phyloP scores from a whole-genome alignment of 306 rosid species.

The Medicago lupulina region DNA sequence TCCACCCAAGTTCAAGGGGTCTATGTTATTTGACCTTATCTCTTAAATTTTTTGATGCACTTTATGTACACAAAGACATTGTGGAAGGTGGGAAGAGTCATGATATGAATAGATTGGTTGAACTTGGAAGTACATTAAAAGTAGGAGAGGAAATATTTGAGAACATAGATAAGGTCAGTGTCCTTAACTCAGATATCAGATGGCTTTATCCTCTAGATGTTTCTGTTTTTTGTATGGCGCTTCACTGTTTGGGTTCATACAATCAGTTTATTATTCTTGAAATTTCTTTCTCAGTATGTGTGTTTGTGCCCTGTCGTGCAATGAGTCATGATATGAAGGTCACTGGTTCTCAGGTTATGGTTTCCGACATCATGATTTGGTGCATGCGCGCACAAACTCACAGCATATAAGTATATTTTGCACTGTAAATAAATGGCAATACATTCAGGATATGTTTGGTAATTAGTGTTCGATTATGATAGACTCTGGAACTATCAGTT shows the following conservation, averaged over 20 bases:
- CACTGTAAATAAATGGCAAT: conserved; percentile 2
- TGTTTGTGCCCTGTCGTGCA: conserved; percentile 6
- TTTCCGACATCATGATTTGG: not conserved
- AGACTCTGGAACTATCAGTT: not conserved
- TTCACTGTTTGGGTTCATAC: conserved; percentile 16
- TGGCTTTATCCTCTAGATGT: conserved; percentile 14
- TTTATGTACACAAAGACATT: conserved; percentile 56
- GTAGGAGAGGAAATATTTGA: conserved; percentile 52
- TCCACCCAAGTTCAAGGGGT: conserved; percentile 57
- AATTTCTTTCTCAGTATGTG: conserved; percentile 4
- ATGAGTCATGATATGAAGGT: conserved; percentile 16
- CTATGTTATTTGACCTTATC: conserved; percentile 49
- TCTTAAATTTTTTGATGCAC: conserved; percentile 44
- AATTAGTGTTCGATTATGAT: conserved; percentile 18
- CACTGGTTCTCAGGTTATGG: not conserved
- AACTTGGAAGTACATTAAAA: conserved; percentile 55
- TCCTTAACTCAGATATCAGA: conserved; percentile 32
- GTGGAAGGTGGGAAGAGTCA: conserved; percentile 50
- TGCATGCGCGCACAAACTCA: not conserved
- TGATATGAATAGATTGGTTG: conserved; percentile 44
- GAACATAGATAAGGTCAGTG: conserved; percentile 51
- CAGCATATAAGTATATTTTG: not conserved
- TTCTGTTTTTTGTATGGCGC: conserved; percentile 2
- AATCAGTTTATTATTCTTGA: conserved; percentile 8
- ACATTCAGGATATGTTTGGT: conserved; percentile 22